phyloP scores from a whole-genome alignment of 2,329 filamentous ascomycete genomes.

The Neodidymelliopsis sp. region DNA sequence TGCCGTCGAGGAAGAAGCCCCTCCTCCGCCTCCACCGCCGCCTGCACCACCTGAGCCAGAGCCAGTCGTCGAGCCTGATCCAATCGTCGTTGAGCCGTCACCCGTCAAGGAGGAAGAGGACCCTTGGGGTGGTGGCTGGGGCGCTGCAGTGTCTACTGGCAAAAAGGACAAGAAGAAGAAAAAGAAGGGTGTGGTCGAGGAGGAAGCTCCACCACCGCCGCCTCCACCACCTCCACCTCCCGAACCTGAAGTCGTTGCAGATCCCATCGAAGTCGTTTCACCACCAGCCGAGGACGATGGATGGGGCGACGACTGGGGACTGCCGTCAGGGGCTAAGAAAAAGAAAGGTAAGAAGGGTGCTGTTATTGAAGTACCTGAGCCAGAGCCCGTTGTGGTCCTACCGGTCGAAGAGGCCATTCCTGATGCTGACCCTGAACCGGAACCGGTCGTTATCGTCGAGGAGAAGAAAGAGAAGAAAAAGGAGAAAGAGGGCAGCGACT shows the following conservation, averaged over 20 bases:
- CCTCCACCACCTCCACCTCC: constrained; percentile 29
- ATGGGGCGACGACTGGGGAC: constrained; percentile 39
- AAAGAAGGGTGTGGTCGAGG: constrained; percentile 35
- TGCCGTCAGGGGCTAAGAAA: constrained; percentile 14
- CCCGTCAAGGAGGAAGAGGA: constrained; percentile 42
- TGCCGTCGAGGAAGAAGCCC: constrained; percentile 26
- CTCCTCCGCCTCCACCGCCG: constrained; percentile 28
- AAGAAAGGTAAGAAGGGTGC: constrained; percentile 47
- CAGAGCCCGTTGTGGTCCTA: constrained; percentile 10
- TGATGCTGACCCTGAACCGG: constrained; percentile 36
- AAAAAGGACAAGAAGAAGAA: constrained; percentile 31
- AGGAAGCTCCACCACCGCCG: constrained; percentile 31
- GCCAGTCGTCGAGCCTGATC: constrained; percentile 36
- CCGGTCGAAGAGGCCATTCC: constrained; percentile 40
- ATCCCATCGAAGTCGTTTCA: constrained; percentile 20
- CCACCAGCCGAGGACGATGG: constrained; percentile 34
- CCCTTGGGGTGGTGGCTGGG: constrained; percentile 37
- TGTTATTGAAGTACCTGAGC: constrained; percentile 46
- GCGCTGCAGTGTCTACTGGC: neutral
- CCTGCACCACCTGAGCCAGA: constrained; percentile 46
- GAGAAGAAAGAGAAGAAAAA: constrained; percentile 41
- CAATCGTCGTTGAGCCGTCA: constrained; percentile 39
- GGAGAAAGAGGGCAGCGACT: constrained; percentile 42
- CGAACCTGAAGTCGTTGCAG: constrained; percentile 24
- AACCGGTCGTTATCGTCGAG: constrained; percentile 30